Base-by-base conservation (phyloP, 2,329 filamentous ascomycete species). In the Calonectria honghensis region DNA sequence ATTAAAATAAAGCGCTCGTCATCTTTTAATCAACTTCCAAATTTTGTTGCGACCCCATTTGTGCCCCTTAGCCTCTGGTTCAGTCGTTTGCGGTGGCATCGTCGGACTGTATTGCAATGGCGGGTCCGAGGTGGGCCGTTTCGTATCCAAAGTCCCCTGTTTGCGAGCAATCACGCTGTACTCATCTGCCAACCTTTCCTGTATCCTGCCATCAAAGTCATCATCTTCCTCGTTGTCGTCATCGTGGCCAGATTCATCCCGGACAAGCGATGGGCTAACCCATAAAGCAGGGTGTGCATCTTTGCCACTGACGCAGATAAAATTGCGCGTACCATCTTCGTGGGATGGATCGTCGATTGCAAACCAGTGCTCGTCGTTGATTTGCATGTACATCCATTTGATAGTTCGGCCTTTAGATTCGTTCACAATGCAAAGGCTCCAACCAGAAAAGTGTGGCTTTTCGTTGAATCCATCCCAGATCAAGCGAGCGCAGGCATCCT, bases 301-400 rank as follows among this genome's bases (percentile, higher is more conserved):
- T 14, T 69, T 39, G 6, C 4, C 9, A 35, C 37, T 69, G 7
- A 32, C 10, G 24, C 67, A 59, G 13, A 50, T 16, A 37, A 61
- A 69, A 45, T 59, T 31, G 20, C 48, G 27, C 3, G 51, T 61
- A 7, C 67, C 67, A 18, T 41, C 39, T 29, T 59, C 52, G 5
- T 69, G n/a, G 14, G 20, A 35, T 6, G 52, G 67, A 29, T 69
- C 67, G 4, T 69, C 67, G 10, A 69, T 69, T 4, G 67, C 67
- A 32, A 69, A 61, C 67, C 67, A 69, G 29, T 69, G 41, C 24
- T 69, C 27, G 2, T 69, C 52, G 13, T 69, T 69, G 16, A 59
- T 16, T 29, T 69, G 37, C 11, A 69, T 16, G n/a, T 69, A 54
- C 52, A 69, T 61, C 67, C 67, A 69, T 31, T 69, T 69, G 1